phyloP scores from a whole-genome alignment of 1,139 yeast genomes.

The Hyphopichia buzzinii region DNA sequence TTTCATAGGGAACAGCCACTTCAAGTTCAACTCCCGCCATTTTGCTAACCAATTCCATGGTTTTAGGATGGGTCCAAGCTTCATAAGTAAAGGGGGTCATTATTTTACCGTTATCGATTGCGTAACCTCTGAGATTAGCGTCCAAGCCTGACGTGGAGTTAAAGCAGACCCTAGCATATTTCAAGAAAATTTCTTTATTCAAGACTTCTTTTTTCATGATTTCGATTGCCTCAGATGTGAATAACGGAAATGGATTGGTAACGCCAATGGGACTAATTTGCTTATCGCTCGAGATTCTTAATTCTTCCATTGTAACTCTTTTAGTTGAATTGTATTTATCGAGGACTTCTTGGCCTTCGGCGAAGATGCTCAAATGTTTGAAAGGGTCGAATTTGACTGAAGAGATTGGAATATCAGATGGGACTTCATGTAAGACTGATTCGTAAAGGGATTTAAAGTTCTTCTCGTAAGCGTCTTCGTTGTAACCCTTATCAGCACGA shows the following conservation, averaged over 20 bases:
- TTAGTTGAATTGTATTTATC: slow-evolving; percentile 32
- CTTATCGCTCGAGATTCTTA: slow-evolving; percentile 34
- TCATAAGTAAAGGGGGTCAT: slow-evolving; percentile 44
- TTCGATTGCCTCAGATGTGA: slow-evolving; percentile 54
- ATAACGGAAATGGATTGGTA: slow-evolving; percentile 55
- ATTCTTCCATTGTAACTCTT: slow-evolving; percentile 47
- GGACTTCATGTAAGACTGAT: slow-evolving; percentile 10
- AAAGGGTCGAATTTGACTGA: slow-evolving; percentile 36
- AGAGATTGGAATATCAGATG: slow-evolving; percentile 1
- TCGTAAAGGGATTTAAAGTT: slow-evolving; percentile 20
- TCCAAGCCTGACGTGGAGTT: slow-evolving; percentile 45
- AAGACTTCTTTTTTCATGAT: slow-evolving; percentile 55
- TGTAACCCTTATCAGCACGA: slow-evolving; percentile 18
- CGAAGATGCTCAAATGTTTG: slow-evolving; percentile 41
- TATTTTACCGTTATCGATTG: slow-evolving; percentile 26
- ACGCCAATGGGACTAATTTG: slow-evolving; percentile 53
- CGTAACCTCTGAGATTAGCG: slow-evolving; percentile 48
- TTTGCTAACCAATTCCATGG: slow-evolving; percentile 44
- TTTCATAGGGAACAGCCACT: slow-evolving; percentile 52
- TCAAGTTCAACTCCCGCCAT: slow-evolving; percentile 59
- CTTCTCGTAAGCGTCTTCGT: slow-evolving; percentile 14
- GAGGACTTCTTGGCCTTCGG: slow-evolving; percentile 25
- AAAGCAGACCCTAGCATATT: slow-evolving; percentile 40
- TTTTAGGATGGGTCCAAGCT: slow-evolving; percentile 59
- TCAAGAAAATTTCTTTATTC: slow-evolving; percentile 39